Percentiles rank a stretch among this genome's conserved stretches.
Conservation (phyloP, 2,329 filamentous ascomycete genomes). For the Chaetomium olivaceum region DNA sequence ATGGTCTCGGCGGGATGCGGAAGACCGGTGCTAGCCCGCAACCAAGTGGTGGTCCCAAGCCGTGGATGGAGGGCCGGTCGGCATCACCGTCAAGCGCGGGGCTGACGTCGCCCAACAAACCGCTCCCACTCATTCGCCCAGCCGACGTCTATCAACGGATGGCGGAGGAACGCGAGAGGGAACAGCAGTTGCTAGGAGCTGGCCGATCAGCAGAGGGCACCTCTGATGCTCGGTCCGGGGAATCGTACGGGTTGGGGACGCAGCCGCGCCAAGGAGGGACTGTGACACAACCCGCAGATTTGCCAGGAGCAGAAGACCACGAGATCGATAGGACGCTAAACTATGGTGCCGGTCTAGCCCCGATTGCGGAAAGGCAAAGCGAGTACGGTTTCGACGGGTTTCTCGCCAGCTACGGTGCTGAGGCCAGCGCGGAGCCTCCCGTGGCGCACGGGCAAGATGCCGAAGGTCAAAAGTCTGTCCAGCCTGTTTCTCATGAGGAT, state of each 20-base stretch:
- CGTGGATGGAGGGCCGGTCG: slow-evolving; percentile 42
- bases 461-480: slow-evolving; percentile 3
- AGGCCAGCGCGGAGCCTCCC: slow-evolving; percentile 6
- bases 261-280: background rate
- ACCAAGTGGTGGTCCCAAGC: slow-evolving; percentile 35
- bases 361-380: slow-evolving; percentile 59
- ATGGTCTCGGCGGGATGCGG: slow-evolving; percentile 18
- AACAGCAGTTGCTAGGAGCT: slow-evolving; percentile 58
- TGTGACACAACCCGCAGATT: slow-evolving; percentile 27
- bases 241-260: too few relatives aligned
- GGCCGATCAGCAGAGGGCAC: slow-evolving; percentile 59
- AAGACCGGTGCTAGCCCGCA: slow-evolving; percentile 29
- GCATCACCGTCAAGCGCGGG: slow-evolving; percentile 43
- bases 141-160: slow-evolving; percentile 75
- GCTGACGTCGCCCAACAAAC: slow-evolving; percentile 47
- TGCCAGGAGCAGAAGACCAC: background rate
- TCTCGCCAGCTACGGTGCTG: slow-evolving; percentile 31
- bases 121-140: slow-evolving; percentile 67
- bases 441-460: slow-evolving; percentile 1
- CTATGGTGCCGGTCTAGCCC: slow-evolving; percentile 45
- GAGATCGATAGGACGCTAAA: slow-evolving; percentile 39
- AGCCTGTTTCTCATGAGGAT: slow-evolving; percentile 26
- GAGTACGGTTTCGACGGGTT: slow-evolving; percentile 57
- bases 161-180: slow-evolving; percentile 63
- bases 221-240: slow-evolving; percentile 32